A percentile compares a stretch with the other conserved stretches of the same genome.
phyloP scores from a whole-genome alignment of 1,284 basidiomycete species.

The Clitocybe nebularis region DNA sequence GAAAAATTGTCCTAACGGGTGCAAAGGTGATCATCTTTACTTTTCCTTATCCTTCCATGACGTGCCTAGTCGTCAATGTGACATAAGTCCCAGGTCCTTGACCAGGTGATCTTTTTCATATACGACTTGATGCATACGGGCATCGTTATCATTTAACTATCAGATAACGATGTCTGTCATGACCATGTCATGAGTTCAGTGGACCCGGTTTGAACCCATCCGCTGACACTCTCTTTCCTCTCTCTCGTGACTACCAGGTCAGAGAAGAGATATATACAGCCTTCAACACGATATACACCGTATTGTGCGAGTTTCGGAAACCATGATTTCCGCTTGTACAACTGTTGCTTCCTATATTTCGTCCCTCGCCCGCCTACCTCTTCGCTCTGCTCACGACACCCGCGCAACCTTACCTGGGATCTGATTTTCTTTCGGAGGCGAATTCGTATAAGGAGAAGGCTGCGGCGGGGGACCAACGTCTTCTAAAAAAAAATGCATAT shows the following conservation, averaged over 20 bases:
- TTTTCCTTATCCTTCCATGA: slow-evolving; percentile 18
- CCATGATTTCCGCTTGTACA: slow-evolving; percentile 40
- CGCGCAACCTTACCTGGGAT: slow-evolving; percentile 3
- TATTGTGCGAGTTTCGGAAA: slow-evolving; percentile 87
- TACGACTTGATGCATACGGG: too few species aligned
- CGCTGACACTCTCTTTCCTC: slow-evolving; percentile 40
- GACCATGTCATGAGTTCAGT: slow-evolving; percentile 25
- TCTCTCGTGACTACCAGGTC: slow-evolving; percentile 55
- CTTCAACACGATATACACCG: slow-evolving; percentile 98
- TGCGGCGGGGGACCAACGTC: slow-evolving; percentile 17
- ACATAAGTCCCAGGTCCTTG: neutral
- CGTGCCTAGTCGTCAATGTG: slow-evolving; percentile 13
- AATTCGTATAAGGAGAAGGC: slow-evolving; percentile 11
- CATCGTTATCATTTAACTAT: neutral
- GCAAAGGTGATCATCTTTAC: slow-evolving; percentile 75
- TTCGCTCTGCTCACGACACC: slow-evolving; percentile 15
- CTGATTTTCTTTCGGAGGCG: slow-evolving; percentile 8
- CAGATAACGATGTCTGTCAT: slow-evolving; percentile 14
- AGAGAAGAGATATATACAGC: slow-evolving; percentile 99
- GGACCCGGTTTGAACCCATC: slow-evolving; percentile 34
- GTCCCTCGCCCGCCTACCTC: slow-evolving; percentile 13
- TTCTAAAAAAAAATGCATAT: slow-evolving; percentile 15
- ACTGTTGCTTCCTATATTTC: slow-evolving; percentile 13
- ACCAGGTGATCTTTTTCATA: too few species aligned
- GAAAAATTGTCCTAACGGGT: slow-evolving; percentile 98